Evolutionary conservation across 2,329 filamentous ascomycete species (phyloP), one percentile per base, ranked within the genome.

Genomic region (Xylaria arbuscula): DNA sequence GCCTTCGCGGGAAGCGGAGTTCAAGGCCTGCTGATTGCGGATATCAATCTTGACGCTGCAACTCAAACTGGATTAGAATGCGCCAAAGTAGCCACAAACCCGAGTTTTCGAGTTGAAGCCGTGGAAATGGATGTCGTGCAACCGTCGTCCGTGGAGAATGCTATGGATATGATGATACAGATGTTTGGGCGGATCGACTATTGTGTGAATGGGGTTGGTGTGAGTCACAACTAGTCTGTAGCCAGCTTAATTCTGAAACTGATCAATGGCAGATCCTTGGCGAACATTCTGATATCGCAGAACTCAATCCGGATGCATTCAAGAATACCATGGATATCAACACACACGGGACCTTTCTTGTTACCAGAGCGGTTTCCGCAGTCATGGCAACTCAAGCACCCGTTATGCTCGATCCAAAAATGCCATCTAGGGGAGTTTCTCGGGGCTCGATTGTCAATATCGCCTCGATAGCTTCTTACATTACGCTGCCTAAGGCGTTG

Each of bases 101-200:
- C 65, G 0, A 28, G 55, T 4, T 74, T 74, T 61, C 61, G 54
- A 13, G 66, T 54, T 2, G 67, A 71, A 19, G 72, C 62, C 0
- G 40, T 70, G 9, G 28, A 64, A 3, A n/a, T 73, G 13, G 71
- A 75, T 17, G 67, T 76, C 1, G 24, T 64, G 0, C 0, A 17
- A 0, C 38, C 68, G 1, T 54, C 61, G 7, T 74, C 74, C 0
- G 71, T 76, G 4, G 10, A 67, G 11, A 10, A 24, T 0, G 70
- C 67, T 11, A 64, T 68, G 1, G 42, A 53, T 10, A 17, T 55
- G 4, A 69, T 54, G 59, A 45, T 65, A 1, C n/a, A 36, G 1
- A 9, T 45, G 1, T 75, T 73, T 22, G 70, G 69, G 2, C 70
- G 74, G 2, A 67, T 76, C 1, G 73, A 76, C 38, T 73, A 76